These are phyloP conservation scores for Metschnikowia colocasiae DNA, from an alignment of 805 yeast species.

Conservation along the genomic window DNA sequence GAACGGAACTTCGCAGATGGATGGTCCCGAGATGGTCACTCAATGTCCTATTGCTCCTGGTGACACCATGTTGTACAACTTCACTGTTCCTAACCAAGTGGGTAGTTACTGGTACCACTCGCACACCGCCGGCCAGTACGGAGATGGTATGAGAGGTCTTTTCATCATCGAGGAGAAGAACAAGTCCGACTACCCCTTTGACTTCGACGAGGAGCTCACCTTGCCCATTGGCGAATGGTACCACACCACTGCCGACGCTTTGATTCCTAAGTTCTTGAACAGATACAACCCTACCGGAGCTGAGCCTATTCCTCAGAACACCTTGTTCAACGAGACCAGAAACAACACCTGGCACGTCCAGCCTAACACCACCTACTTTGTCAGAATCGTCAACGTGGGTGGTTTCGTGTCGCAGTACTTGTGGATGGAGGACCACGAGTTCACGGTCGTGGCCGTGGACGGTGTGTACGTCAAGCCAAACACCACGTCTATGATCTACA, in stretches of 20 bases:
- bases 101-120: conserved; percentile 99
- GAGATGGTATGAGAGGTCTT: conserved; percentile 86
- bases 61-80: conserved; percentile 73
- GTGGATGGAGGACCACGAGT: conserved; percentile 81
- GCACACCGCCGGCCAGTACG: conserved; percentile 84
- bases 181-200: conserved; percentile 55
- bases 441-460: conserved; percentile 87
- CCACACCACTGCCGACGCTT: conserved; percentile 54
- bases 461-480: conserved; percentile 81
- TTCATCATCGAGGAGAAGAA: conserved; percentile 63
- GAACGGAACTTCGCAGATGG: conserved; percentile 72
- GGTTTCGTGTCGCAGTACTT: conserved; percentile 89
- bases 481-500: conserved; percentile 65
- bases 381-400: conserved; percentile 82
- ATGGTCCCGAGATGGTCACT: conserved; percentile 83
- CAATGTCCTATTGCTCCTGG: conserved; percentile 93
- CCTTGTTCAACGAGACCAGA: conserved; percentile 77
- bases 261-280: conserved; percentile 57
- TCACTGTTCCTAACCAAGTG: conserved; percentile 75
- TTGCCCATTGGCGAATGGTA: conserved; percentile 85
- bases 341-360: conserved; percentile 73
- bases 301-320: conserved; percentile 87
- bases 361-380: conserved; percentile 80
- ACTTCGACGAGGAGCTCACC: conserved; percentile 75
- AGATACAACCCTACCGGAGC: conserved; percentile 94